These are phyloP conservation scores for Plasmodium vivax DNA, from an alignment of 169 alveolate genomes.

Conservation along the genomic window DNA sequence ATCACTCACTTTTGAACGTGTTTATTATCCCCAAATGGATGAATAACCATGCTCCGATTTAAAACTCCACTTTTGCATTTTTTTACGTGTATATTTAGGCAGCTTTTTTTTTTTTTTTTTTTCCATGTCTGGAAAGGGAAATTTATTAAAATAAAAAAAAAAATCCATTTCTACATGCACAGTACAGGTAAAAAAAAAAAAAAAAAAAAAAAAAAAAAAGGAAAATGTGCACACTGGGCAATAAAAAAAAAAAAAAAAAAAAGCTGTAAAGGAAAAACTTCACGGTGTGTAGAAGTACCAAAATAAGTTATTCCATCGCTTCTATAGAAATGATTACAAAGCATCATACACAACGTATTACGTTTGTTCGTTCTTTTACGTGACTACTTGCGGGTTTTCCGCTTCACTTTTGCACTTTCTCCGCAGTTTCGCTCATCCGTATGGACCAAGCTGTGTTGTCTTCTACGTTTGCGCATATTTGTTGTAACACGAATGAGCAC, in stretches of 20 bases:
- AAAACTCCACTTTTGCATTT: background rate
- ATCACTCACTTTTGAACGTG: background rate
- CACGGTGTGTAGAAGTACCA: background rate
- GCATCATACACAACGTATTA: background rate
- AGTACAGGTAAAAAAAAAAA: background rate
- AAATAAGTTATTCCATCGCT: background rate
- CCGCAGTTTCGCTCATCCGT: background rate
- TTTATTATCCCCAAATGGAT: background rate
- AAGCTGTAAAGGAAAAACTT: background rate
- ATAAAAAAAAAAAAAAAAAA: background rate
- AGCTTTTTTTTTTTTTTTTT: background rate
- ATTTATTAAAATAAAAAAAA: background rate
- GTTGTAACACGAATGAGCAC: background rate
- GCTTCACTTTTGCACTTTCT: background rate
- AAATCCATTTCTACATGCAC: background rate
- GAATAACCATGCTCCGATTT: background rate
- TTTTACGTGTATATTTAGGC: background rate
- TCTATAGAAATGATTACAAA: background rate
- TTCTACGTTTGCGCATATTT: background rate
- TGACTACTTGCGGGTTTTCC: background rate
- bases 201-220: background rate
- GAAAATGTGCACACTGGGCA: background rate
- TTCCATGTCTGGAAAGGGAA: background rate
- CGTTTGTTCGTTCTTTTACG: background rate
- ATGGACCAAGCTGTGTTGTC: background rate